Conservation (phyloP, 768 basidiomycete genomes). For the Termitomyces sp. region DNA sequence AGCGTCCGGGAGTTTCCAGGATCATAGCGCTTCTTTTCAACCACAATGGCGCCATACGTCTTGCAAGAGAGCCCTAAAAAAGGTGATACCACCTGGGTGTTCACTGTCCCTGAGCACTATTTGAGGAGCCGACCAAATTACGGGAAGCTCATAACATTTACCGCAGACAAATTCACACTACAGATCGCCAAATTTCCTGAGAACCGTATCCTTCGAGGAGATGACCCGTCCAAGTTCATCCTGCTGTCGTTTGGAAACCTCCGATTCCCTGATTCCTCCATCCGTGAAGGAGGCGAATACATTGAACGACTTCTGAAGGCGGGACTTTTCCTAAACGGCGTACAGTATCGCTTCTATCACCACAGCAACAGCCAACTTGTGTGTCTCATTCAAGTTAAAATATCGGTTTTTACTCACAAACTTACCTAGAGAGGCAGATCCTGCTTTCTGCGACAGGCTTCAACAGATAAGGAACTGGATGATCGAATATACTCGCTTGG, state of each 20-base stretch:
- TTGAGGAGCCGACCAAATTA: conserved; percentile 25
- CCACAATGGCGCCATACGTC: conserved; percentile 30
- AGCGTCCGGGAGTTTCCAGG: conserved; percentile 14
- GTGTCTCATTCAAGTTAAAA: not conserved
- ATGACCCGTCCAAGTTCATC: conserved; percentile 54
- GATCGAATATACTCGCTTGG: conserved; percentile 51
- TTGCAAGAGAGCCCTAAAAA: conserved; percentile 36
- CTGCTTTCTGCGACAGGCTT: conserved; percentile 56
- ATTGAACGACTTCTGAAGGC: conserved; percentile 47
- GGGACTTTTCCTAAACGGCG: conserved; percentile 51
- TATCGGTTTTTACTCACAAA: not conserved
- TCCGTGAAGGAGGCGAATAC: conserved; percentile 48
- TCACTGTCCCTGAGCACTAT: conserved; percentile 28
- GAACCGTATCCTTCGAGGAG: conserved; percentile 55
- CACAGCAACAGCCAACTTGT: conserved; percentile 71
- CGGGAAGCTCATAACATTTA: conserved; percentile 51
- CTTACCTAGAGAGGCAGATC: conserved; percentile 47
- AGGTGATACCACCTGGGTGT: conserved; percentile 52
- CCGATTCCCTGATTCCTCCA: conserved; percentile 48
- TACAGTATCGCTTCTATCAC: conserved; percentile 65
- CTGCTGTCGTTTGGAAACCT: conserved; percentile 48
- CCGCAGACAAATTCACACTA: conserved; percentile 43
- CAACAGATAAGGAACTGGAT: conserved; percentile 52
- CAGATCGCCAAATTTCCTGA: conserved; percentile 44
- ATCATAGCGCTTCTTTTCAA: conserved; percentile 8